Conservation (phyloP, 2,329 filamentous ascomycete species). For the Monosporascus sp. region DNA sequence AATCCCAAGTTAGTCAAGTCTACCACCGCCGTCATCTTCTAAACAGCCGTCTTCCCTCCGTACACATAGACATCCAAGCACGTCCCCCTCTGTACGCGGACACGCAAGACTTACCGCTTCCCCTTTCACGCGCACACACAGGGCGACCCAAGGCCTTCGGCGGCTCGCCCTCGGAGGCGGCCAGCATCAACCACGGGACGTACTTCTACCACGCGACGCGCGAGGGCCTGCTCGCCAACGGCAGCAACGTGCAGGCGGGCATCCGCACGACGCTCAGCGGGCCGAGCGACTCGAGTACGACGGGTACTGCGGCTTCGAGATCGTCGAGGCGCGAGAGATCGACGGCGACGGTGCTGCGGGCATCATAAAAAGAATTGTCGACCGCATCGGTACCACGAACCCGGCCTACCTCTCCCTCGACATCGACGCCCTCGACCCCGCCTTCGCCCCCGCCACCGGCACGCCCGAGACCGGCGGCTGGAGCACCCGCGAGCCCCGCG, state of each 20-base stretch:
- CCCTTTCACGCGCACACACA: slow-evolving; percentile 34
- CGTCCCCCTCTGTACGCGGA: not conserved
- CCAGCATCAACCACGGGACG: slow-evolving; percentile 79
- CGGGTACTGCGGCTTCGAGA: slow-evolving; percentile 78
- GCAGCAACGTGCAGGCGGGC: slow-evolving; percentile 82
- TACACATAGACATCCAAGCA: not conserved
- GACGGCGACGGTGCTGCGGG: slow-evolving; percentile 55
- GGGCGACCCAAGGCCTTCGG: slow-evolving; percentile 86
- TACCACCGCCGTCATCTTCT: slow-evolving; percentile 19
- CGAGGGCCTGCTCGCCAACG: slow-evolving; percentile 74
- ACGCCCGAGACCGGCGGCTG: slow-evolving; percentile 74
- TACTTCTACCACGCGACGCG: slow-evolving; percentile 81
- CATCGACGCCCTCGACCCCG: slow-evolving; percentile 83
- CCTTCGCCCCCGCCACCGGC: slow-evolving; percentile 71
- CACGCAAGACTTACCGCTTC: not conserved
- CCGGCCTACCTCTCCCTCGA: slow-evolving; percentile 82
- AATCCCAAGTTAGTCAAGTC: slow-evolving; percentile 10
- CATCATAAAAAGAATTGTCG: slow-evolving; percentile 73
- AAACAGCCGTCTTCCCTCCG: not conserved
- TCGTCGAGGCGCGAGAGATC: slow-evolving; percentile 64
- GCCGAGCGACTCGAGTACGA: slow-evolving; percentile 77
- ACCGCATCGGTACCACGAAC: slow-evolving; percentile 67
- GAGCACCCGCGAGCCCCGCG: slow-evolving; percentile 68
- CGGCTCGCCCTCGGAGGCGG: slow-evolving; percentile 69
- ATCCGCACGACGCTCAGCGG: slow-evolving; percentile 79